Conservation (phyloP, 805 yeast species). For the Kuraishia ogatae region DNA sequence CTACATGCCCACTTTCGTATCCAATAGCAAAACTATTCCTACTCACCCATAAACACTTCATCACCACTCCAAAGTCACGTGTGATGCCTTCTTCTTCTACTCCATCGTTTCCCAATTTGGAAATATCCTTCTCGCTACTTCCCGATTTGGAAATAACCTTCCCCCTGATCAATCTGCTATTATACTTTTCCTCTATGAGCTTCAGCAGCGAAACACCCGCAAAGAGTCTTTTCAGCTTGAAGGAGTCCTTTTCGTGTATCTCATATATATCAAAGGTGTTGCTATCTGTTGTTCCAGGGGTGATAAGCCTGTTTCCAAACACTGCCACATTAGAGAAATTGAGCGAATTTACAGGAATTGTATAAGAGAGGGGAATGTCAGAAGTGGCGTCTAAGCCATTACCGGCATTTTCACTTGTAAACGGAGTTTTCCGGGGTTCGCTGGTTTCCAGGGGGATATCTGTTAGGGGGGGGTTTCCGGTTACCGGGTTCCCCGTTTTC, state of each 20-base stretch:
- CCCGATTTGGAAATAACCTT: constrained; percentile 9
- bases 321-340: constrained; percentile 61
- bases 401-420: no score
- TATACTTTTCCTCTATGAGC: constrained; percentile 13
- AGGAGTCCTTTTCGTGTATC: constrained; percentile 13
- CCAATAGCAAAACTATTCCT: constrained; percentile 38
- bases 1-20: constrained; percentile 65
- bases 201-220: constrained; percentile 23
- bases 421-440: no score
- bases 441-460: no score
- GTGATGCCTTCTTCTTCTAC: not conserved
- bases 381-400: no score
- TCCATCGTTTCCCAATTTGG: constrained; percentile 4
- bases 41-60: constrained; percentile 40
- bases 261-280: constrained; percentile 56
- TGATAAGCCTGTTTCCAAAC: constrained; percentile 24
- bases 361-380: constrained; percentile 20
- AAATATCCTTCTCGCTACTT: no score
- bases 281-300: constrained; percentile 61
- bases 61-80: constrained; percentile 53
- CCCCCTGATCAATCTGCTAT: constrained; percentile 11
- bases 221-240: constrained; percentile 20
- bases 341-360: constrained; percentile 63
- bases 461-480: no score
- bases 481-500: no score